Evolutionary conservation across 805 yeast species (phyloP), one percentile per base, ranked within the genome.

Genomic region (Cyberlindnera petersonii): DNA sequence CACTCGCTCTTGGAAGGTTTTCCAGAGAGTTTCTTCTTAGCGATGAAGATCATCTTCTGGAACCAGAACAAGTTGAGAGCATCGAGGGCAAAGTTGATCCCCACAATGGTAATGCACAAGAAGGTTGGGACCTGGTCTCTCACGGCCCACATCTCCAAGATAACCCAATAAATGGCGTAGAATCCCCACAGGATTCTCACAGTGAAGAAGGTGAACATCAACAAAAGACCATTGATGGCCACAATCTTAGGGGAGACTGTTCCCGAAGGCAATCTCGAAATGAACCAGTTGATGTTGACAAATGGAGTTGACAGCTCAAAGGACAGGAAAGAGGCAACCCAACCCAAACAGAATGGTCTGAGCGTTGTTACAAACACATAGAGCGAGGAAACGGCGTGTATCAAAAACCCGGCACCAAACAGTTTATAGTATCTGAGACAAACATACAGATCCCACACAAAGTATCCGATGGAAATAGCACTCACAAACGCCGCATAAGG

Each of bases 251-350:
- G 68, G 29, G 84, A 79, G 36, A 86, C 69, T 4, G 77, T 61
- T 4, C 83, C 85, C 1, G 70, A 70, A 1, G 95, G 93, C 14
- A 88, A 67, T 52, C 85, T 81, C 23, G 83, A 72, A 24, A 87
- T 79, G 61, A 82, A 89, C 96, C 97, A 93, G 61, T 93, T 86
- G 57, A 86, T 60, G 62, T 93, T 94, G 46, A 93, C 96, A 63
- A 93, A 93, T 8, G 98, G 98, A 2, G 97, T 86, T 33, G 95
- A 82, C 28, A 85, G 72, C 64, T 93, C 98, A 61, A 84, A 93
- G 35, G 85, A 59, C 52, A 93, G 69, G 59, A 89, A 93, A 16
- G 81, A 77, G 1, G 95, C 91, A 20, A 85, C 74, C 77, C 84
- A 82, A 35, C 88, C 82, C 61, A 82, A 78, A 56, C 86, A 76